Conservation (phyloP, 1,139 yeast genomes). For the Kodamaea sp. region DNA sequence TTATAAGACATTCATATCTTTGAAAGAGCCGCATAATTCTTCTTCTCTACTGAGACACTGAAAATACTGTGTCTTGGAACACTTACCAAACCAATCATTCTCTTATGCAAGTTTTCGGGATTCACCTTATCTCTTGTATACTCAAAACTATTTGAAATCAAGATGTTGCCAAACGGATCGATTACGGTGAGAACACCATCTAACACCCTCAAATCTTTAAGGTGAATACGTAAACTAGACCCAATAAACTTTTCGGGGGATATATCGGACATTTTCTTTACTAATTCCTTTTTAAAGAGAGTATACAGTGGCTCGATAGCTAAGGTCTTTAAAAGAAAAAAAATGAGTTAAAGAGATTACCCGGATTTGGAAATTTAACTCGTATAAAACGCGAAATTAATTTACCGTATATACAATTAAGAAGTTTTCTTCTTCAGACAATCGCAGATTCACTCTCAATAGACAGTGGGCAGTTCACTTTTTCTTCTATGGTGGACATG, state of each 20-base stretch:
- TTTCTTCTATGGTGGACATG: slow-evolving; percentile 13
- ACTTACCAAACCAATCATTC: slow-evolving; percentile 47
- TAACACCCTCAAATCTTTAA: slow-evolving; percentile 31
- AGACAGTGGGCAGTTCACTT: slow-evolving; percentile 20
- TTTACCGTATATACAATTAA: no score
- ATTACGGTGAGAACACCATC: slow-evolving; percentile 42
- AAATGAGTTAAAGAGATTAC: no score
- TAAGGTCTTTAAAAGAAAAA: no score
- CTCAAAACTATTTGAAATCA: slow-evolving; percentile 36
- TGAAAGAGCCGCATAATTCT: slow-evolving; percentile 13
- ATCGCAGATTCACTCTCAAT: slow-evolving; percentile 45
- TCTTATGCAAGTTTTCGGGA: slow-evolving; percentile 19
- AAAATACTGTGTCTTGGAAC: slow-evolving; percentile 34
- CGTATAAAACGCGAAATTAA: no score
- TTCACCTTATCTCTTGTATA: slow-evolving; percentile 28
- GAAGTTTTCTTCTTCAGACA: slow-evolving; percentile 4
- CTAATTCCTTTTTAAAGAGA: no score
- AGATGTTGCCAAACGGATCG: slow-evolving; percentile 46
- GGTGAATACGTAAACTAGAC: slow-evolving; percentile 24
- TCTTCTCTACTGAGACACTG: slow-evolving; percentile 24
- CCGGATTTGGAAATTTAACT: no score
- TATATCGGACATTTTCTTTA: not conserved
- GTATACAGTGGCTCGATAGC: no score
- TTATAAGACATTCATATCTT: not conserved
- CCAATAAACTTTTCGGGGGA: slow-evolving; percentile 34